phyloP scores from a whole-genome alignment of 257 asterid species.

The Voacanga thouarsii region DNA sequence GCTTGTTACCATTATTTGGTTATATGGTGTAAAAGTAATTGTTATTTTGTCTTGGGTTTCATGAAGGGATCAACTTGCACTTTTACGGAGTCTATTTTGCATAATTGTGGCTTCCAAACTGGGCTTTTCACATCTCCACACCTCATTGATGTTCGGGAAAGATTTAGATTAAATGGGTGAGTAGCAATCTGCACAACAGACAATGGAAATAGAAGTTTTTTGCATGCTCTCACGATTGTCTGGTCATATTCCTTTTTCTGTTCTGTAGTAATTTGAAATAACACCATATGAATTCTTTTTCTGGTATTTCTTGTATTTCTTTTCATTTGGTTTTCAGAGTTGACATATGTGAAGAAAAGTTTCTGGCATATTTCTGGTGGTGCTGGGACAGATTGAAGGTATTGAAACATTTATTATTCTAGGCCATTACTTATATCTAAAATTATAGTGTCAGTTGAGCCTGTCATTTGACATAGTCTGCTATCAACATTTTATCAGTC shows the following conservation, averaged over 20 bases:
- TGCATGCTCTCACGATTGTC: neutral
- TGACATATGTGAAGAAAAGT: conserved; percentile 80
- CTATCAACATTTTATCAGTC: neutral
- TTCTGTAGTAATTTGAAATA: conserved; percentile 2
- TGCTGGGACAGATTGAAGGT: conserved; percentile 83
- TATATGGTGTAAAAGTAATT: conserved; percentile 17
- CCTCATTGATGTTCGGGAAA: conserved; percentile 94
- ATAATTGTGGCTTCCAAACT: conserved; percentile 82
- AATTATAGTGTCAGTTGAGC: neutral
- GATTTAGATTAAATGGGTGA: conserved; percentile 88
- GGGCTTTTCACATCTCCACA: conserved; percentile 99
- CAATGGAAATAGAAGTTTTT: neutral
- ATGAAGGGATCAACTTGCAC: conserved; percentile 95
- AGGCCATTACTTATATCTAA: neutral
- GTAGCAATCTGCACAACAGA: conserved; percentile 6
- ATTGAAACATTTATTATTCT: conserved; percentile 20
- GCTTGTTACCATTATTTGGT: neutral
- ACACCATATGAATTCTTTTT: neutral
- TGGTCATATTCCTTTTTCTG: neutral
- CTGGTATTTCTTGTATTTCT: neutral
- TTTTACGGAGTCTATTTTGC: conserved; percentile 81
- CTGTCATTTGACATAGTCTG: neutral
- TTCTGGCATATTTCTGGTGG: conserved; percentile 94
- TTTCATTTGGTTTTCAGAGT: conserved; percentile 36
- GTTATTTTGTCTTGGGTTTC: conserved; percentile 24